Evolutionary conservation across 31 red algal species (phyloP), one percentile per base, ranked within the genome.

Genomic region (Endocladia muricata): DNA sequence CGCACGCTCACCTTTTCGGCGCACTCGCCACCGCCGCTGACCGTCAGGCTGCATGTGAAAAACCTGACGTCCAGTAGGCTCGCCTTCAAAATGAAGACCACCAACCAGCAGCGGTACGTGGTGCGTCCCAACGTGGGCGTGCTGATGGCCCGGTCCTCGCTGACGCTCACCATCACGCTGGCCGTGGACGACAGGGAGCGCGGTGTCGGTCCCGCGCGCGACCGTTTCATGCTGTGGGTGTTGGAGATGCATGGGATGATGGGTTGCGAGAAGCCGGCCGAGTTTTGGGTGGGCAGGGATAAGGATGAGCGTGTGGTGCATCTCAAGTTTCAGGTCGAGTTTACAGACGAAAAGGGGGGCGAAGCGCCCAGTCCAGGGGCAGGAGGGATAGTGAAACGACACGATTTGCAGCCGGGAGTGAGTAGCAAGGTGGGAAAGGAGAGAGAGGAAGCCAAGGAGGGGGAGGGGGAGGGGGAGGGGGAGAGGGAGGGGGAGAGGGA

Each of bases 21-120:
- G 52, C 35, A 42, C 28, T 19, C 77, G 9, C 41, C 30, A 28
- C 21, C 63, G 34, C 29, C 63, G 30, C 52, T 62, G 38, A 73
- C 47, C 75, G 72, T 63, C 52, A 79, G 55, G 25, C 52, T 73
- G 37, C 61, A 56, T 68, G 48, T 78, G 21, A 78, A 35, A 5
- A 79, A 78, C 49, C 43, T 35, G 25, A 25, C 84, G 9, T 41
- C 73, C 13, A 72, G 43, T 23, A 37, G 66, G 3, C 41, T 95
- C 34, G 85, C 84, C 65, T 95, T 95, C 82, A 95, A 95, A 61
- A 73, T 95, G 29, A 96, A 96, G 70, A 96, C 93, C 32, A 96
- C 86, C 36, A 82, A 86, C 42, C 93, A 88, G 13, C 34, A 65
- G 9, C 83, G 93, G 54, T 96, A 96, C 78, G 72, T 89, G 36